A percentile compares a stretch with the other conserved stretches of the same genome.
These are phyloP conservation scores for Hymenoscyphus fraxineus DNA, from an alignment of 2,329 filamentous ascomycete species.

Conservation along the genomic window DNA sequence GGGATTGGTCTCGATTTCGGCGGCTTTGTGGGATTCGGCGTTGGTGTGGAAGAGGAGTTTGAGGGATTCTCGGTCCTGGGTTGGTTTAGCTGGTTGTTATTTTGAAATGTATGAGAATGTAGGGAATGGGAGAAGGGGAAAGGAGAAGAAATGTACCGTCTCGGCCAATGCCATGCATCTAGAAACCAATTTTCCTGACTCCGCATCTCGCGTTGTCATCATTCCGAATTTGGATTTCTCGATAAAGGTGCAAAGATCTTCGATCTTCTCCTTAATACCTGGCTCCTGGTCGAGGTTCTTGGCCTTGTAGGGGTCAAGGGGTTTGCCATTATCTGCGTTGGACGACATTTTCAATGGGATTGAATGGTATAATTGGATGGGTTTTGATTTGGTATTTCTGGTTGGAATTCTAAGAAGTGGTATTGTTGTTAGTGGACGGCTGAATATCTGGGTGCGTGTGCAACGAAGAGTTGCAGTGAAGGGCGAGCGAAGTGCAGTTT, in stretches of 20 bases:
- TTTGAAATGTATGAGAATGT: background rate
- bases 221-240: constrained; percentile 76
- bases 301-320: constrained; percentile 64
- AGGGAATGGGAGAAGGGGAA: no score
- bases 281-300: constrained; percentile 61
- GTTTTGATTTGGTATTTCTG: background rate
- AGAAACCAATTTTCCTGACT: constrained; percentile 66
- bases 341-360: constrained; percentile 5
- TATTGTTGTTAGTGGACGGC: constrained; percentile 1
- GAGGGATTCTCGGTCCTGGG: constrained; percentile 69
- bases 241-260: constrained; percentile 69
- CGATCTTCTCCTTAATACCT: constrained; percentile 69
- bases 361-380: background rate
- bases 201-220: constrained; percentile 73
- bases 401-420: background rate
- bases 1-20: constrained; percentile 69
- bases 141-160: constrained; percentile 50
- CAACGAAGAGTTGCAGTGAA: background rate
- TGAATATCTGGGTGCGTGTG: background rate
- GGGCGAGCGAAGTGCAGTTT: background rate
- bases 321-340: constrained; percentile 1
- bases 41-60: constrained; percentile 91
- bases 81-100: constrained; percentile 9
- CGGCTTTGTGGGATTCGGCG: constrained; percentile 82
- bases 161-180: constrained; percentile 82